phyloP scores from a whole-genome alignment of 441 rosid genomes.

The Bruguiera hainesii region DNA sequence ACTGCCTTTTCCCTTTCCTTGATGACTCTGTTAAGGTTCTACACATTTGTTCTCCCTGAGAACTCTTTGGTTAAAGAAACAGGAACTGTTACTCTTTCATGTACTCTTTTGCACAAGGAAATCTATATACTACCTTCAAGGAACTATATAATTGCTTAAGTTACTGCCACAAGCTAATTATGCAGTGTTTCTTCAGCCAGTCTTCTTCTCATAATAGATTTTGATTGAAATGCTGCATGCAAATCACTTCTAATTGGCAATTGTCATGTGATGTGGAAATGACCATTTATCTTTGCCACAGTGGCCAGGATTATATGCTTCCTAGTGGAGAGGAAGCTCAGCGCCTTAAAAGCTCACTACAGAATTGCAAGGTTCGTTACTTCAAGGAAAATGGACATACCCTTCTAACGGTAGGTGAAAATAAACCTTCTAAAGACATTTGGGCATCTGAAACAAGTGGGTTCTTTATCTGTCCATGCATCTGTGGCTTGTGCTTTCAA shows the following conservation, averaged over 20 bases:
- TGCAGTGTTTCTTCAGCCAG: too few relatives aligned
- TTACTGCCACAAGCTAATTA: too few relatives aligned
- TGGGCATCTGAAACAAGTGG: not conserved
- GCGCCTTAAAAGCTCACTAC: conserved; percentile 41
- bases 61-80: too few relatives aligned
- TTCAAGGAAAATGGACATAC: conserved; percentile 76
- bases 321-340: conserved; percentile 69
- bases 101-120: too few relatives aligned
- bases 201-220: too few relatives aligned
- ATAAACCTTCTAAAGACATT: not conserved
- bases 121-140: too few relatives aligned
- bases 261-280: not conserved
- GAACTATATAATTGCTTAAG: too few relatives aligned
- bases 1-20: too few relatives aligned
- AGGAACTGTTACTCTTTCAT: too few relatives aligned
- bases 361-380: conserved; percentile 54
- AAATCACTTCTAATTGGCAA: too few relatives aligned
- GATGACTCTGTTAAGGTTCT: too few relatives aligned
- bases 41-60: too few relatives aligned
- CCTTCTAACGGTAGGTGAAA: conserved; percentile 53
- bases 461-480: not conserved
- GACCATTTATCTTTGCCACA: conserved; percentile 22
- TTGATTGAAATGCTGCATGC: not conserved
- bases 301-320: conserved; percentile 75
- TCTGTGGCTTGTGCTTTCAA: not conserved